Conservation (phyloP, 345 rosid genomes). For the Cardamine chenopodiifolia region DNA sequence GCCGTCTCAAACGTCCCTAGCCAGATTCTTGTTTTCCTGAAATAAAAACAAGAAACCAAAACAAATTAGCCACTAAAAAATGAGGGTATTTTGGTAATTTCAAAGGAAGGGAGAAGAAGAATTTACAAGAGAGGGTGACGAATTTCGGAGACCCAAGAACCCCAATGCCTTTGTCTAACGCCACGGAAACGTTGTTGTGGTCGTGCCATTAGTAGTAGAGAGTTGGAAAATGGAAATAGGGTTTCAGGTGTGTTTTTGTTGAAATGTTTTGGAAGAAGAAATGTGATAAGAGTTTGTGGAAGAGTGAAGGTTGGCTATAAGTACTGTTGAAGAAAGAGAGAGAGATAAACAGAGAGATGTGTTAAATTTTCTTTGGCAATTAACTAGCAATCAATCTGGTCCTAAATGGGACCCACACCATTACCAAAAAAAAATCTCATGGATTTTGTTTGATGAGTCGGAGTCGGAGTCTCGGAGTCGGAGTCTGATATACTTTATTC, state of each 20-base stretch:
- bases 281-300: slow-evolving; percentile 26
- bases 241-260: slow-evolving; percentile 48
- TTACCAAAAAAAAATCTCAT: slow-evolving; percentile 31
- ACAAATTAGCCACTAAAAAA: background rate
- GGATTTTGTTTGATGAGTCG: slow-evolving; percentile 35
- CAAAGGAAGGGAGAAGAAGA: background rate
- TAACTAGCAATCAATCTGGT: slow-evolving; percentile 68
- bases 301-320: slow-evolving; percentile 52
- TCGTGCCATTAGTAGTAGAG: slow-evolving; percentile 65
- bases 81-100: background rate
- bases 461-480: too few relatives aligned
- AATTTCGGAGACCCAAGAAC: slow-evolving; percentile 99
- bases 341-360: slow-evolving; percentile 2
- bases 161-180: slow-evolving; percentile 99
- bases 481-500: too few relatives aligned
- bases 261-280: slow-evolving; percentile 48
- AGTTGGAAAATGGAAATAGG: too few relatives aligned
- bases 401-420: slow-evolving; percentile 51
- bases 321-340: slow-evolving; percentile 48
- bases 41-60: background rate
- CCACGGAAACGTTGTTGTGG: slow-evolving; percentile 97
- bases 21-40: slow-evolving; percentile 98
- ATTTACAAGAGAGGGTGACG: slow-evolving; percentile 92
- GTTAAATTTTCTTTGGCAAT: slow-evolving; percentile 44
- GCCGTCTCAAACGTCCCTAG: slow-evolving; percentile 97